Percentiles rank a stretch among this genome's conserved stretches.
phyloP scores from a whole-genome alignment of 2,329 filamentous ascomycete genomes.

The Colletotrichum zoysiae region DNA sequence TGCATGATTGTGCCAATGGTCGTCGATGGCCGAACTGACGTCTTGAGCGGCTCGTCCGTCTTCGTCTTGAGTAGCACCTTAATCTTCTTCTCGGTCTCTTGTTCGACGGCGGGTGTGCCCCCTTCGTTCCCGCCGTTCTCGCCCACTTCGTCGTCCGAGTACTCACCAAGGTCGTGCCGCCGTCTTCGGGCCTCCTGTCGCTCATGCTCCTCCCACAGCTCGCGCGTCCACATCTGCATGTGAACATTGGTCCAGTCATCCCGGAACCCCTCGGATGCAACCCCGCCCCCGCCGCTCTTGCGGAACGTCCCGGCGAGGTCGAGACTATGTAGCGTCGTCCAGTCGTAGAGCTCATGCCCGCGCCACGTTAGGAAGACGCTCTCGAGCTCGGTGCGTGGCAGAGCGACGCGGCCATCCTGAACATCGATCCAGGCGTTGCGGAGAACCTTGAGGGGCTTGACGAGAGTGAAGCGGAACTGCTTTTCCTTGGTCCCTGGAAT shows the following conservation, averaged over 20 bases:
- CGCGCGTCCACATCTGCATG: conserved; percentile 81
- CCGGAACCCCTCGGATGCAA: conserved; percentile 57
- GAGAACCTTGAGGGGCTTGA: conserved; percentile 75
- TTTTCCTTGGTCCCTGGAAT: conserved; percentile 69
- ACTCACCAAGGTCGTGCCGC: conserved; percentile 57
- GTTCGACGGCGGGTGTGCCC: conserved; percentile 41
- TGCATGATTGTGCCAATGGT: conserved; percentile 72
- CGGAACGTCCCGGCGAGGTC: conserved; percentile 65
- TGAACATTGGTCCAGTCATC: conserved; percentile 72
- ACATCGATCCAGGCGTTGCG: conserved; percentile 76
- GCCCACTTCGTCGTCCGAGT: conserved; percentile 49
- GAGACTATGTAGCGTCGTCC: conserved; percentile 78
- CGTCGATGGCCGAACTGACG: conserved; percentile 67
- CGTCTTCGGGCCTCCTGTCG: conserved; percentile 62
- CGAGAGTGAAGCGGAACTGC: conserved; percentile 74
- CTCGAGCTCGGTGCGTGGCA: conserved; percentile 58
- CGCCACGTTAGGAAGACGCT: conserved; percentile 85
- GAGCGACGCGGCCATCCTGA: conserved; percentile 59
- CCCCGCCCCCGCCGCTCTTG: conserved; percentile 51
- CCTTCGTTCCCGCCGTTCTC: conserved; percentile 40
- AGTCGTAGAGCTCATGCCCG: conserved; percentile 77
- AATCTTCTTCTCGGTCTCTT: conserved; percentile 53
- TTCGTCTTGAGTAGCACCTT: conserved; percentile 67
- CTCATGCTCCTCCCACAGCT: conserved; percentile 66
- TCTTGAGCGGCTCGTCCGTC: conserved; percentile 62